A percentile compares a stretch with the other conserved stretches of the same genome.
phyloP scores from a whole-genome alignment of 768 basidiomycete genomes.

The Mrakia gelida region DNA sequence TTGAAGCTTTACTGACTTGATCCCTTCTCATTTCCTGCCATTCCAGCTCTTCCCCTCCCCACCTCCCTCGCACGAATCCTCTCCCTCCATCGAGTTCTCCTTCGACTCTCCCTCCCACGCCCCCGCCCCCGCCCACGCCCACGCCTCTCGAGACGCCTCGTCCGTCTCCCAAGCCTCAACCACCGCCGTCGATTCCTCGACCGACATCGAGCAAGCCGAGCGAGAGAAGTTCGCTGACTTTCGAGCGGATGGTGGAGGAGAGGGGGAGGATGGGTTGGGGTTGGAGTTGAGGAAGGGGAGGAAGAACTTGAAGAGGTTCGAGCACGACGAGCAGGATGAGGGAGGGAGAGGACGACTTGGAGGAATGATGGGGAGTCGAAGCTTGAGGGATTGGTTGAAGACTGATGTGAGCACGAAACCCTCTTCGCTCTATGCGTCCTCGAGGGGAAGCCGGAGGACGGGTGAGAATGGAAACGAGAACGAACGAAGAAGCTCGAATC shows the following conservation, averaged over 20 bases:
- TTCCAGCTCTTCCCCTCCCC: not conserved
- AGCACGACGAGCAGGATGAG: not conserved
- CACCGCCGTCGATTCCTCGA: not conserved
- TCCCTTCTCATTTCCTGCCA: not conserved
- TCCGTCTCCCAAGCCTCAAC: not conserved
- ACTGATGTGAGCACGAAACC: not conserved
- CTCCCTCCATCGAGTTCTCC: not conserved
- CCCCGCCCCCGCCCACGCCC: not conserved
- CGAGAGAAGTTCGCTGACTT: not conserved
- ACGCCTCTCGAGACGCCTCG: not conserved
- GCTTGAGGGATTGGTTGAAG: not conserved
- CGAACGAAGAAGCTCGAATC: too few relatives aligned
- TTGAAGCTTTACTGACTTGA: not conserved
- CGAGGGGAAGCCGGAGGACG: too few relatives aligned
- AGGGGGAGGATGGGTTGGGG: slow-evolving; percentile 2
- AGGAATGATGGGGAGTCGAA: not conserved
- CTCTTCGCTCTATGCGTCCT: not conserved
- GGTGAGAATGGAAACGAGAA: too few relatives aligned
- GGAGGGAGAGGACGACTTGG: not conserved
- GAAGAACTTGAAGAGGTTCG: not conserved
- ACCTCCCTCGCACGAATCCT: not conserved
- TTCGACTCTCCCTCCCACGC: not conserved
- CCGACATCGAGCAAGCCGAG: not conserved
- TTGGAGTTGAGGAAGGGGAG: not conserved
- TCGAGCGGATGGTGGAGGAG: not conserved